phyloP scores from a whole-genome alignment of 2,329 filamentous ascomycete genomes.

The Sodiomyces alkalinus region DNA sequence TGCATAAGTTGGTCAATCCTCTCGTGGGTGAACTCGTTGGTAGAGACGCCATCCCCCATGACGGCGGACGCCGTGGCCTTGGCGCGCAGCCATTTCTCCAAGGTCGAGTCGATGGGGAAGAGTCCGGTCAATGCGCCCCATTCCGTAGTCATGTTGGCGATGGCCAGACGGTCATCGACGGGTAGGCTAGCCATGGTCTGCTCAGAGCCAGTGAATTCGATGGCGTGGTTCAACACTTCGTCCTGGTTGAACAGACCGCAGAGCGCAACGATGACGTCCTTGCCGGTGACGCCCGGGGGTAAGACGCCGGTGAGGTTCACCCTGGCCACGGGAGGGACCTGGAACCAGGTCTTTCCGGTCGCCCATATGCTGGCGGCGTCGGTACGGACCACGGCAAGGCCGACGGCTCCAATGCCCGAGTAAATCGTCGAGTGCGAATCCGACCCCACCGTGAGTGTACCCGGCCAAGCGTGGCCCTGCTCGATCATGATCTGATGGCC shows the following conservation, averaged over 20 bases:
- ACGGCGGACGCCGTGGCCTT: constrained; percentile 63
- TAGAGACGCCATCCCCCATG: constrained; percentile 31
- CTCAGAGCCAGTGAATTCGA: constrained; percentile 74
- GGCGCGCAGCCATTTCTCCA: constrained; percentile 58
- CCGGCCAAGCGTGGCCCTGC: constrained; percentile 70
- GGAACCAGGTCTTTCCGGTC: constrained; percentile 74
- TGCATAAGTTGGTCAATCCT: constrained; percentile 56
- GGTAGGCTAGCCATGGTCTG: constrained; percentile 60
- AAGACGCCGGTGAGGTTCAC: constrained; percentile 63
- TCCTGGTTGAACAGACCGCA: constrained; percentile 76
- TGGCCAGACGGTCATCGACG: constrained; percentile 59
- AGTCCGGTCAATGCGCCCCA: constrained; percentile 46
- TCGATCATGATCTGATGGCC: constrained; percentile 90
- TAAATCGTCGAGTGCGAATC: constrained; percentile 75
- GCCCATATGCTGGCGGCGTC: constrained; percentile 81
- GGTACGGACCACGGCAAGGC: constrained; percentile 71
- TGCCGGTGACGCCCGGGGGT: constrained; percentile 71
- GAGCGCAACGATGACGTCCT: constrained; percentile 85
- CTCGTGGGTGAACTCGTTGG: constrained; percentile 54
- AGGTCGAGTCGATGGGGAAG: constrained; percentile 65
- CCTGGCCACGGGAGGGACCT: constrained; percentile 70
- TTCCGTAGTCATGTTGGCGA: constrained; percentile 70
- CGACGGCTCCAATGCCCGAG: constrained; percentile 61
- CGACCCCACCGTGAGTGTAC: constrained; percentile 65
- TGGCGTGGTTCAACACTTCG: constrained; percentile 79